Base-by-base conservation (phyloP, 768 basidiomycete genomes). In the Suillus luteus region DNA sequence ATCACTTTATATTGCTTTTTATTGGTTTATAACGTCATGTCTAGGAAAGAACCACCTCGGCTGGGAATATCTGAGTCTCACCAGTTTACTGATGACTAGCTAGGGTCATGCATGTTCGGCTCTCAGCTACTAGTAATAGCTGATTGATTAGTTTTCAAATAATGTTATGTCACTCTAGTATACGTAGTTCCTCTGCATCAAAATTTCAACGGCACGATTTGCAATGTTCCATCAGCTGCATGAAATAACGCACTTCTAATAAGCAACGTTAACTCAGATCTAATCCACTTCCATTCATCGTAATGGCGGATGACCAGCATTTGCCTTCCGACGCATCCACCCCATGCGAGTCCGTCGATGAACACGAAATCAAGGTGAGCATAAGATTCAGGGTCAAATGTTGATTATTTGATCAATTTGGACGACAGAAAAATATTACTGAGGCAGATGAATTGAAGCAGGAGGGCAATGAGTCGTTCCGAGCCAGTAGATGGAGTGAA, bases 391-490 rank as follows among this genome's bases (percentile, higher is more conserved):
- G 5, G 58, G 24, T 43, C 22, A 27, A 59, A 46, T 31, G 5
- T 27, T n/a, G 57, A 49, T 38, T 35, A 35, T 43, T 24, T 59
- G 51, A 61, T 54, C 44, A 58, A 62, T 62, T 41, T 52, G 61
- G 64, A 65, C 11, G 43, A 22, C 55, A 88, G 86, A 75, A 77
- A 63, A 73, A 68, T 59, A 76, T 91, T 15, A 70, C 66, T 37
- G 76, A 80, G 65, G 90, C 89, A 17, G 83, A 84, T 33, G 82
- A 84, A 55, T 76, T 89, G 60, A 97, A 96, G 75, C 75, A 77
- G 9, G 83, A 89, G 70, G 95, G 94, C 19, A 96, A 95, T 66
- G 82, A 83, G 3, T 77, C 80, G 65, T 96, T 94, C 76, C 87
- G 86, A 55, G 76, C 83, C 22, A 76, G 81, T 44, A 76, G 81